Percentiles rank a stretch among this genome's conserved stretches.
Conservation (phyloP, 1,284 basidiomycete species). For the Neonothopanus nambi region DNA sequence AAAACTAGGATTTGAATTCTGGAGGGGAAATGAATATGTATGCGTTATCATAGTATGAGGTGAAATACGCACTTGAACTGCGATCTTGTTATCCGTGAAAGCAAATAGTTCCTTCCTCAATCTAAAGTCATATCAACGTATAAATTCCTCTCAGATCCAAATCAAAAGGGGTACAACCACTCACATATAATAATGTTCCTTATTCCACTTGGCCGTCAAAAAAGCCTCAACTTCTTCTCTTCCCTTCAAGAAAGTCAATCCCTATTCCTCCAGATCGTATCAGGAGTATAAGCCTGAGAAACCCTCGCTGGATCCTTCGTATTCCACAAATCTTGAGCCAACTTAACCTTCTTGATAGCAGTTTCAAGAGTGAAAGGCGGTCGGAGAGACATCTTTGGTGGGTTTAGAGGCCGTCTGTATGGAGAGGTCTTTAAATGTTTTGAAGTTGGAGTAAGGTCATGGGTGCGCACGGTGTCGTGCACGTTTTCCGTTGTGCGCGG, state of each 20-base stretch:
- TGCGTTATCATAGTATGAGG: too few species aligned
- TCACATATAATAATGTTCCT: conserved; percentile 39
- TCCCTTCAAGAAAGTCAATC: conserved; percentile 51
- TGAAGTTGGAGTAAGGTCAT: too few species aligned
- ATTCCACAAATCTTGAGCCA: conserved; percentile 28
- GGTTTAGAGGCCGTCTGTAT: too few species aligned
- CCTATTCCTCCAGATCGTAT: conserved; percentile 63
- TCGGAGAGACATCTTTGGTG: too few species aligned
- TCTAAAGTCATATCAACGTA: conserved; percentile 21
- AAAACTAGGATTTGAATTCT: too few species aligned
- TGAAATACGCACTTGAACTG: conserved; percentile 39
- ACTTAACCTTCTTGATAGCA: conserved; percentile 24
- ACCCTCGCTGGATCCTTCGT: conserved; percentile 23
- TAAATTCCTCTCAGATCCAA: too few species aligned
- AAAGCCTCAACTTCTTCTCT: conserved; percentile 49
- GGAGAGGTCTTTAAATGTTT: too few species aligned
- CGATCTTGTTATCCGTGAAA: conserved; percentile 59
- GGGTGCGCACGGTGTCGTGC: too few species aligned
- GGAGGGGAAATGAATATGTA: too few species aligned
- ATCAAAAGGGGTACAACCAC: too few species aligned
- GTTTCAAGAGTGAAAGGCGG: conserved; percentile 20
- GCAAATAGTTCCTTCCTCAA: conserved; percentile 57
- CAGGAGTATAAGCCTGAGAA: conserved; percentile 50
- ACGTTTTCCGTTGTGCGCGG: too few species aligned
- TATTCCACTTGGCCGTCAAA: conserved; percentile 55